A percentile compares a stretch with the other conserved stretches of the same genome.
These are phyloP conservation scores for Polytrichum formosum DNA, from an alignment of 225 moss, liverwort and hornwort genomes.

Conservation along the genomic window DNA sequence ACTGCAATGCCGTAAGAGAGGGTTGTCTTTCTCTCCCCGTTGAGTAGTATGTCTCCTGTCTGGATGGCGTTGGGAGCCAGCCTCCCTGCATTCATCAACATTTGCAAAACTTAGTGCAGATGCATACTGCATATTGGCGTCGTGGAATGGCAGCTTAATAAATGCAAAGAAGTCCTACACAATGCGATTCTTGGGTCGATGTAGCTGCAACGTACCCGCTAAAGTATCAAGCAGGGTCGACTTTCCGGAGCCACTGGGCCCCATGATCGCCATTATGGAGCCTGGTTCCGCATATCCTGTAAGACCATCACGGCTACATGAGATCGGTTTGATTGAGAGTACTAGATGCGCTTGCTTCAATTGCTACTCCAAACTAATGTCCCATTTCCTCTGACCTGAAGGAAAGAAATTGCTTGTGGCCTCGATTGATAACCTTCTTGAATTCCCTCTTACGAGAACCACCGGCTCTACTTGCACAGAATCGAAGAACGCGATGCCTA, in stretches of 20 bases:
- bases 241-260: constrained; percentile 74
- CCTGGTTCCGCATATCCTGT: constrained; percentile 75
- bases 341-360: background rate
- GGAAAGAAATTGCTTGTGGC: background rate
- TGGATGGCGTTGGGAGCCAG: constrained; percentile 40
- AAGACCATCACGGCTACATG: background rate
- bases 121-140: background rate
- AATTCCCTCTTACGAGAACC: background rate
- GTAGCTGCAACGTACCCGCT: constrained; percentile 39
- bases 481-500: too few species aligned
- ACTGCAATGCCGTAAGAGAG: constrained; percentile 47
- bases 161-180: too few species aligned
- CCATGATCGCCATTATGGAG: constrained; percentile 69
- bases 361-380: background rate
- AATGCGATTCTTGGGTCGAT: too few species aligned
- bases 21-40: constrained; percentile 37
- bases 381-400: background rate
- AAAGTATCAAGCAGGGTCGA: constrained; percentile 70
- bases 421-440: background rate
- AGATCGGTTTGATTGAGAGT: background rate
- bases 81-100: constrained; percentile 20
- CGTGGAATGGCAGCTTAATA: too few species aligned
- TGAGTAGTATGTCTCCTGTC: constrained; percentile 35
- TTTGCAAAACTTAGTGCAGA: background rate
- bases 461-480: background rate